Percentiles rank a stretch among this genome's conserved stretches.
Evolutionary conservation across 148 eudicot genomes (phyloP).

Genomic region (Simmondsia chinensis): DNA sequence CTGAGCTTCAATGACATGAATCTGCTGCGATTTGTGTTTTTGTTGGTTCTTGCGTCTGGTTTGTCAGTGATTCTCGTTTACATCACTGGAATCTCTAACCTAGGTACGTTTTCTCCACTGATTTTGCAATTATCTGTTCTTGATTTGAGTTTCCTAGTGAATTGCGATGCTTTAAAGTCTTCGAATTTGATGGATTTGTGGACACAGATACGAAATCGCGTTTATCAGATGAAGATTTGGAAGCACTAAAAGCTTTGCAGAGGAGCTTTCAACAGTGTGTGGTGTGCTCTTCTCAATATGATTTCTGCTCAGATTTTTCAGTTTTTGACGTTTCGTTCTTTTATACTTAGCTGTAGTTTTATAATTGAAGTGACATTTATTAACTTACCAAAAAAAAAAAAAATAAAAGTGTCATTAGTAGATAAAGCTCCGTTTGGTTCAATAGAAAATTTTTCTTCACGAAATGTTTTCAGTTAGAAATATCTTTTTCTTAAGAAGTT

Average conservation of each 20-base stretch:
- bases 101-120: constrained; percentile 19
- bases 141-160: no score
- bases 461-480: no score
- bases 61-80: constrained; percentile 56
- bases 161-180: background rate
- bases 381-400: no score
- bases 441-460: no score
- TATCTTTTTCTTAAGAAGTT: no score
- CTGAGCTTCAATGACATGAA: constrained; percentile 68
- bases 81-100: constrained; percentile 44
- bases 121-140: background rate
- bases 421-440: no score
- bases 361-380: no score
- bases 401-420: no score
- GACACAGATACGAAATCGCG: constrained; percentile 30
- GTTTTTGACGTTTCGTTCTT: no score
- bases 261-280: constrained; percentile 71
- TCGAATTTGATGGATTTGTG: constrained; percentile 6
- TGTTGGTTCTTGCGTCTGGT: constrained; percentile 62
- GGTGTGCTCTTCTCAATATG: constrained; percentile 25
- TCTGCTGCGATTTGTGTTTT: constrained; percentile 60
- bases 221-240: constrained; percentile 50
- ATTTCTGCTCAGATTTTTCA: background rate
- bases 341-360: no score
- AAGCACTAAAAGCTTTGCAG: constrained; percentile 55